A percentile compares a stretch with the other conserved stretches of the same genome.
These are phyloP conservation scores for Debaryomyces singareniensis DNA, from an alignment of 1,139 yeast species.

Conservation along the genomic window DNA sequence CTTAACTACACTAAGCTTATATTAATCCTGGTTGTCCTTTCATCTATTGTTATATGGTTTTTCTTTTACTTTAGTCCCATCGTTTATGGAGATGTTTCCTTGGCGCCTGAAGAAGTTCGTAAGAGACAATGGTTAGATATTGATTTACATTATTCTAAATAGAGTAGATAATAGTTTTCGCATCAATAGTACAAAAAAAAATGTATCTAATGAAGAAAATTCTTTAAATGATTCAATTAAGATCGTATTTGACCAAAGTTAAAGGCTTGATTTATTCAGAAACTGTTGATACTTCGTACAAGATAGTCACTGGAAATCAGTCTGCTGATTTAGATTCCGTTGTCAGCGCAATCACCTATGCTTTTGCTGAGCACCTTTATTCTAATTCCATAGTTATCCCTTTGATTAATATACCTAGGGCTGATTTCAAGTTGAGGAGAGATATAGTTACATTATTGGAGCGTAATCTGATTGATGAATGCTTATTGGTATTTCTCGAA, in stretches of 20 bases:
- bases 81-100: conserved; percentile 71
- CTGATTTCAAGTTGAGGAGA: conserved; percentile 61
- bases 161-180: conserved; percentile 8
- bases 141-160: conserved; percentile 79
- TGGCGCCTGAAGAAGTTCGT: conserved; percentile 58
- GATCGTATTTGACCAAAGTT: conserved; percentile 16
- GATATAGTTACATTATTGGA: conserved; percentile 58
- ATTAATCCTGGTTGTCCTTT: conserved; percentile 32
- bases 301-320: conserved; percentile 77
- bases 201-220: neutral
- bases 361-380: conserved; percentile 43
- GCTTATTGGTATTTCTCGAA: conserved; percentile 56
- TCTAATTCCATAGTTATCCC: conserved; percentile 42
- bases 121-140: conserved; percentile 80
- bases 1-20: conserved; percentile 21
- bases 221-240: conserved; percentile 16
- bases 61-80: conserved; percentile 77
- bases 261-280: conserved; percentile 13
- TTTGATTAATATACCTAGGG: conserved; percentile 61
- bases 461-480: conserved; percentile 40
- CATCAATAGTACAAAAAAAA: neutral
- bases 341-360: conserved; percentile 63
- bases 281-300: conserved; percentile 14
- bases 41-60: conserved; percentile 50
- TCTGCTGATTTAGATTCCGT: conserved; percentile 85